Percentiles rank a stretch among this genome's conserved stretches.
Evolutionary conservation across 2,329 filamentous ascomycete genomes (phyloP).

Genomic region (Chaetomiaceae sp.): DNA sequence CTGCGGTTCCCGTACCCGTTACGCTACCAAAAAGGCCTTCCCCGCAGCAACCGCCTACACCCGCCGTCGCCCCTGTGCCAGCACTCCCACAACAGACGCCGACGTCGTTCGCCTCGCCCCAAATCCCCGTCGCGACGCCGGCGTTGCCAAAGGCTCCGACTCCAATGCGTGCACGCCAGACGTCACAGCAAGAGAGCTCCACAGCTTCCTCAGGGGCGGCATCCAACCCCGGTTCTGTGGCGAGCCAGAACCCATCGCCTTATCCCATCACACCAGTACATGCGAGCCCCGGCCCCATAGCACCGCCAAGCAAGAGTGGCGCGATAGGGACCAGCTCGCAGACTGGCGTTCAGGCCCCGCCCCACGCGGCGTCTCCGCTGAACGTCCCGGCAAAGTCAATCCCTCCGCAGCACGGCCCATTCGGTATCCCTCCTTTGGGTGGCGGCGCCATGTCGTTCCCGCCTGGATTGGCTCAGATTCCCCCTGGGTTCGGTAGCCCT

Average conservation of each 20-base stretch:
- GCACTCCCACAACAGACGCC: constrained; percentile 57
- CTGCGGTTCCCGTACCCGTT: constrained; percentile 31
- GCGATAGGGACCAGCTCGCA: constrained; percentile 37
- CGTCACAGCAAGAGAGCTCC: constrained; percentile 73
- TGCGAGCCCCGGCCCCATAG: constrained; percentile 60
- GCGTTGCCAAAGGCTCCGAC: constrained; percentile 78
- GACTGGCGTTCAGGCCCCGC: constrained; percentile 26
- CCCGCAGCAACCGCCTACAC: constrained; percentile 38
- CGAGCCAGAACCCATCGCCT: constrained; percentile 56
- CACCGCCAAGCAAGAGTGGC: constrained; percentile 57
- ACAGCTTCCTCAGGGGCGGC: constrained; percentile 61
- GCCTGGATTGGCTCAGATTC: constrained; percentile 34
- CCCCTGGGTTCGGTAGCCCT: constrained; percentile 53
- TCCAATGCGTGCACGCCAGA: constrained; percentile 69
- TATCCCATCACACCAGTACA: constrained; percentile 61
- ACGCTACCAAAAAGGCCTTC: constrained; percentile 40
- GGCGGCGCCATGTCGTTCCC: constrained; percentile 50
- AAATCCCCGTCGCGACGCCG: constrained; percentile 73
- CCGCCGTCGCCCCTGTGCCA: constrained; percentile 41
- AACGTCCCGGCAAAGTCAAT: constrained; percentile 48
- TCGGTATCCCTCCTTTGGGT: constrained; percentile 52
- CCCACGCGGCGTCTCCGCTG: constrained; percentile 61
- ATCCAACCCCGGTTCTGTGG: constrained; percentile 55
- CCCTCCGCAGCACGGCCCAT: constrained; percentile 41
- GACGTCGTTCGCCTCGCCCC: constrained; percentile 67